Conservation (phyloP, 1,139 yeast genomes). For the Pichia cactophila region DNA sequence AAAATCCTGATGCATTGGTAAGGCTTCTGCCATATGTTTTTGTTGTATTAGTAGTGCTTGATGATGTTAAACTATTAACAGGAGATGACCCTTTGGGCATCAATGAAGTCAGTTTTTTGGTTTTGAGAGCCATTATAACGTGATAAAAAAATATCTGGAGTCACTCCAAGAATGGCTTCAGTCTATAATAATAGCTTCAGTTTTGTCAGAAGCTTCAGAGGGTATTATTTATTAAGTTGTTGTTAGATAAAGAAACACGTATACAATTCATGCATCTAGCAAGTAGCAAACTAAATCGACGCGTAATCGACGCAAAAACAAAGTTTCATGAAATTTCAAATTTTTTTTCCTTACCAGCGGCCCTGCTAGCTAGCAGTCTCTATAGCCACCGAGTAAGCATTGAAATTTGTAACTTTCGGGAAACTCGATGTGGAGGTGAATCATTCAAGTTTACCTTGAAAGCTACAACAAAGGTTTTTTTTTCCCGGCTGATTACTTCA, state of each 20-base stretch:
- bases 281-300: neutral
- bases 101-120: neutral
- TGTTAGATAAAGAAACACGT: neutral
- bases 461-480: neutral
- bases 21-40: neutral
- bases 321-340: neutral
- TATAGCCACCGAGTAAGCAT: neutral
- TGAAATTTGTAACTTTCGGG: neutral
- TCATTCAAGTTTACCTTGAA: neutral
- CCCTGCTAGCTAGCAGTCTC: neutral
- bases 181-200: too few relatives aligned
- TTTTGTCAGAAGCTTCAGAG: neutral
- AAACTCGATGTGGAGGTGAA: neutral
- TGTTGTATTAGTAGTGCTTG: neutral
- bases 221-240: neutral
- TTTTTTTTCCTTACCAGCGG: neutral
- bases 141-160: neutral
- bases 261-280: neutral
- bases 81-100: neutral
- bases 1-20: neutral
- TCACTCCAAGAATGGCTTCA: neutral
- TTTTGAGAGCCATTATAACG: neutral
- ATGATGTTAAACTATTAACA: neutral
- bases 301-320: neutral
- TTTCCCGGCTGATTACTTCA: too few relatives aligned